These are phyloP conservation scores for Scheffersomyces lignosus DNA, from an alignment of 805 yeast genomes.

Conservation along the genomic window DNA sequence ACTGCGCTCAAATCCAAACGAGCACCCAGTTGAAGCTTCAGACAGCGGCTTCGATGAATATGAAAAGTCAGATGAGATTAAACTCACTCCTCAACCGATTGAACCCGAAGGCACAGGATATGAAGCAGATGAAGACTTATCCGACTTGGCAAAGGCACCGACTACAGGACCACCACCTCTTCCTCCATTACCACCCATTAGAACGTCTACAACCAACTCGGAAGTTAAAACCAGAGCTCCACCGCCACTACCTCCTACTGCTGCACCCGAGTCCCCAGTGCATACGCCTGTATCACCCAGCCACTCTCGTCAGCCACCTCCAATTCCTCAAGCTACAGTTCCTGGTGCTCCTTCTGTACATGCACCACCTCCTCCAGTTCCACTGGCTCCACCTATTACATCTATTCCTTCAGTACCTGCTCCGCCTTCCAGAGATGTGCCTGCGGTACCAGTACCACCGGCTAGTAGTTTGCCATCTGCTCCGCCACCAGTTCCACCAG, in stretches of 20 bases:
- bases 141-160: slow-evolving; percentile 23
- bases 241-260: slow-evolving; percentile 11
- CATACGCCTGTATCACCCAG: slow-evolving; percentile 7
- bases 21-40: slow-evolving; percentile 8
- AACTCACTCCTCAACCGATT: slow-evolving; percentile 9
- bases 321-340: slow-evolving; percentile 10
- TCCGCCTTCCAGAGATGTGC: slow-evolving; percentile 5
- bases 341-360: slow-evolving; percentile 7
- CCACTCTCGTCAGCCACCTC: slow-evolving; percentile 13
- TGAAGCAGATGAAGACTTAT: slow-evolving; percentile 63
- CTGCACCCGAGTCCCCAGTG: slow-evolving; percentile 13
- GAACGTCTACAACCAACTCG: slow-evolving; percentile 10
- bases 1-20: too few species aligned
- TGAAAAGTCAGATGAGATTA: slow-evolving; percentile 9
- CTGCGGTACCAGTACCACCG: slow-evolving; percentile 14
- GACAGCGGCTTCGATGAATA: slow-evolving; percentile 11
- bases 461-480: slow-evolving; percentile 6
- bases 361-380: slow-evolving; percentile 5
- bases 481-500: slow-evolving; percentile 17
- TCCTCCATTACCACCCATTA: slow-evolving; percentile 20
- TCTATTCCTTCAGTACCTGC: slow-evolving; percentile 8
- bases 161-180: slow-evolving; percentile 12
- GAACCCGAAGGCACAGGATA: slow-evolving; percentile 53
- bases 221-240: slow-evolving; percentile 1
- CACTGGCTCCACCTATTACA: slow-evolving; percentile 2